phyloP scores from a whole-genome alignment of 129 eudicot genomes.

The Flaveria trinervia region DNA sequence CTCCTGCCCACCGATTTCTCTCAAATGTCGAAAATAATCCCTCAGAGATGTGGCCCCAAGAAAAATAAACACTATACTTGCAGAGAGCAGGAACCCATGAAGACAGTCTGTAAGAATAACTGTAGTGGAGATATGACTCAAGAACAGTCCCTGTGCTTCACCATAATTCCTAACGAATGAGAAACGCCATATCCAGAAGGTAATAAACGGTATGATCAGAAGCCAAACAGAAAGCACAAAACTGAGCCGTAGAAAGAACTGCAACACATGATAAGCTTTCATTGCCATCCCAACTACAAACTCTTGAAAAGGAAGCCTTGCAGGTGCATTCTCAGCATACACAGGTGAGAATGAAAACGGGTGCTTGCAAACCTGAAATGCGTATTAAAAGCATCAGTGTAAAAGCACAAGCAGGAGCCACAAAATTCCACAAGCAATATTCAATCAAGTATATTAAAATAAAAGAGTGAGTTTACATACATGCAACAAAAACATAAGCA shows the following conservation, averaged over 20 bases:
- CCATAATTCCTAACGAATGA: constrained; percentile 76
- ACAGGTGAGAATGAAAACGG: constrained; percentile 88
- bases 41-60: constrained; percentile 91
- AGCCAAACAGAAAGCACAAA: constrained; percentile 96
- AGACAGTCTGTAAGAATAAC: constrained; percentile 81
- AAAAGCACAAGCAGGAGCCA: constrained; percentile 11
- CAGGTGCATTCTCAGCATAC: constrained; percentile 92
- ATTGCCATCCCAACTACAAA: constrained; percentile 76
- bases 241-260: constrained; percentile 80
- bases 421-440: constrained; percentile 12
- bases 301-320: constrained; percentile 88
- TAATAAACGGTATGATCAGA: constrained; percentile 77
- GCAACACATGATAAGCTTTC: constrained; percentile 81
- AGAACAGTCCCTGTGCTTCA: constrained; percentile 78
- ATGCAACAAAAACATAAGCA: neutral
- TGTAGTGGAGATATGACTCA: constrained; percentile 71
- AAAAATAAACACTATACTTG: constrained; percentile 90
- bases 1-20: constrained; percentile 87
- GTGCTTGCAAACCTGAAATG: constrained; percentile 89
- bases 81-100: constrained; percentile 93
- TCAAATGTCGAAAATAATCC: constrained; percentile 81
- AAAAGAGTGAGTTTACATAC: neutral
- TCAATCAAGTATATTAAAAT: neutral
- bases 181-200: constrained; percentile 94
- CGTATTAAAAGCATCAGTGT: neutral